Base-by-base conservation (phyloP, 768 basidiomycete species). In the Termitomyces sp. region DNA sequence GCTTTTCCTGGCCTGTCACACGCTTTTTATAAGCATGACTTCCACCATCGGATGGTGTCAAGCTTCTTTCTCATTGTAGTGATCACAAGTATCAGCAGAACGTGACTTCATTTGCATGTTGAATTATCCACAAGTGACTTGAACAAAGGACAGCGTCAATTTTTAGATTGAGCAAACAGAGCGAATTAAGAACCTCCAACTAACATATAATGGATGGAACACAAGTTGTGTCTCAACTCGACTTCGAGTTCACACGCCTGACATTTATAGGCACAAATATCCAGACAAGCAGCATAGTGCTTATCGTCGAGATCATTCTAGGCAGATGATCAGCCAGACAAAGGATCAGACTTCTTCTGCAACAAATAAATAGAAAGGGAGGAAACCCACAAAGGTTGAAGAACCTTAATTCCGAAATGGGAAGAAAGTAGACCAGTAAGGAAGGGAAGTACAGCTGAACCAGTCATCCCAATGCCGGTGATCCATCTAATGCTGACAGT, bases 401-500 rank as follows among this genome's bases (percentile, higher is more conserved):
- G 55, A 35, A 55, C 49, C 6, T 31, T 53, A 17, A 62, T 62
- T 3, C 57, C 59, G 28, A 59, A 64, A 14, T 56, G 53, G 7
- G 58, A 60, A 4, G 56, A 60, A 30, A 62, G 56, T 12, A 62
- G 43, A 28, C 59, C 63, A 49, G 55, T 62, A 26, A 62, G 35
- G 54, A 64, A 62, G 7, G 61, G 63, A 6, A 62, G 23, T 11
- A 40, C 79, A 8, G 60, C 62, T n/a, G 61, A 62, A 12, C 58
- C 62, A 19, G 60, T 51, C 68, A 72, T 55, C 62, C 72, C 55
- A 68, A 70, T 52, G 73, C 76, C 50, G 76, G 66, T n/a, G 62
- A 68, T 56, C 78, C 80, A 17, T 73, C 78, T 57, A 75, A 69
- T 67, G 77, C 78, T 14, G 76, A 80, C 42, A 75, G 61, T 50